These are phyloP conservation scores for Echinochloa phyllopogon DNA, from an alignment of 176 grass and related monocot genomes.

Conservation along the genomic window DNA sequence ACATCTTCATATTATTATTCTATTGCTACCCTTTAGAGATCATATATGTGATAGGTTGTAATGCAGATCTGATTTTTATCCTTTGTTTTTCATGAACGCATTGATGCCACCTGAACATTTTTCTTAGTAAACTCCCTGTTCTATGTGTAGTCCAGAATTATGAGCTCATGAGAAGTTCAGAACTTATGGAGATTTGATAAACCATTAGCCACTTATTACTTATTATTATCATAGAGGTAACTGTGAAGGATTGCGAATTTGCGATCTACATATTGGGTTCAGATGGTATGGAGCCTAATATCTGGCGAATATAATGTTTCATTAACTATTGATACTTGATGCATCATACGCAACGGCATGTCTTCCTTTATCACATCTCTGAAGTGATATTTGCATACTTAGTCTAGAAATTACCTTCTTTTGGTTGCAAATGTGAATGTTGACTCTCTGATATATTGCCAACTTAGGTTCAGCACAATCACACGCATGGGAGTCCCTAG, in stretches of 20 bases:
- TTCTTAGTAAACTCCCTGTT: constrained; percentile 25
- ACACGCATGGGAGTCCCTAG: constrained; percentile 80
- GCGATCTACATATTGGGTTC: neutral
- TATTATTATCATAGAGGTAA: constrained; percentile 26
- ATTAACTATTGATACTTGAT: neutral
- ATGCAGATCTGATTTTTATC: constrained; percentile 21
- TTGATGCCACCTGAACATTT: neutral
- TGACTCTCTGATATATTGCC: constrained; percentile 34
- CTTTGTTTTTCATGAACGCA: neutral
- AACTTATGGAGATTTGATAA: constrained; percentile 35
- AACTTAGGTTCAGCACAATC: constrained; percentile 85
- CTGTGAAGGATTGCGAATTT: neutral
- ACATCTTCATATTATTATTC: constrained; percentile 20
- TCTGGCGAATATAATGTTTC: constrained; percentile 1
- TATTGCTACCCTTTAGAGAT: neutral
- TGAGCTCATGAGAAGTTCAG: constrained; percentile 15
- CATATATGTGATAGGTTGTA: constrained; percentile 9
- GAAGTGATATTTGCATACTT: neutral
- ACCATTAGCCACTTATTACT: constrained; percentile 34
- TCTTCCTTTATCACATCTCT: constrained; percentile 15
- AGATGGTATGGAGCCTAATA: constrained; percentile 23
- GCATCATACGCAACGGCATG: neutral
- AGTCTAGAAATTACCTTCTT: constrained; percentile 26
- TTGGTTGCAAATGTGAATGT: constrained; percentile 18
- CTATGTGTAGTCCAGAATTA: constrained; percentile 24